A percentile compares a stretch with the other conserved stretches of the same genome.
Conservation (phyloP, 2,329 filamentous ascomycete species). For the Metarhizium album region DNA sequence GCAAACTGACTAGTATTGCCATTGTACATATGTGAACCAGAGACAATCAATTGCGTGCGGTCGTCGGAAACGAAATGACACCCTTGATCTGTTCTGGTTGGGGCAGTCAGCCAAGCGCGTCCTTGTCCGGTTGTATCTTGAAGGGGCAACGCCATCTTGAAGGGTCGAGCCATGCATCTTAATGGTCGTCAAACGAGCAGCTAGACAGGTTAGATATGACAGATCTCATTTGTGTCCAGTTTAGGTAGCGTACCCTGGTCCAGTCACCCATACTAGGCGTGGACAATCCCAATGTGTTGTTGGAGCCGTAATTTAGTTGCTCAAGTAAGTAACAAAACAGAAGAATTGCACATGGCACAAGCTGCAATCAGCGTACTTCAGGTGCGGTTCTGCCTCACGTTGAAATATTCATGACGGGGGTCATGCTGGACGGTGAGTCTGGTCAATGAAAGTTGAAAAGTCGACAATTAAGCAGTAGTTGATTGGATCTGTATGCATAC, state of each 20-base stretch:
- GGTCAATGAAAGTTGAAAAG: not conserved
- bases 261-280: conserved; percentile 6
- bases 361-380: not conserved
- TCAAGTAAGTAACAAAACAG: not conserved
- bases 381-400: not conserved
- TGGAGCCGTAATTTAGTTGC: conserved; percentile 12
- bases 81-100: not conserved
- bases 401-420: no score
- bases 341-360: not conserved
- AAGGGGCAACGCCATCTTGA: conserved; percentile 5
- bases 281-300: conserved; percentile 18
- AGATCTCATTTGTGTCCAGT: conserved; percentile 16
- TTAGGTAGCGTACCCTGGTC: conserved; percentile 10
- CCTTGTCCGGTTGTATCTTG: not conserved
- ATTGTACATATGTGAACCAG: not conserved
- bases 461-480: not conserved
- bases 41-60: not conserved
- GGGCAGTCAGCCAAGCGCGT: not conserved
- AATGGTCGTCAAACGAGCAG: conserved; percentile 6
- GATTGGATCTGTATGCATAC: not conserved
- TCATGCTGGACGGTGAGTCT: not conserved
- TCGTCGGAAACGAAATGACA: not conserved
- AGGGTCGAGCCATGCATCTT: conserved; percentile 6
- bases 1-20: not conserved
- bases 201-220: conserved; percentile 13